phyloP scores from a whole-genome alignment of 108 stramenopile genomes.

The Mediolabrus comicus region DNA sequence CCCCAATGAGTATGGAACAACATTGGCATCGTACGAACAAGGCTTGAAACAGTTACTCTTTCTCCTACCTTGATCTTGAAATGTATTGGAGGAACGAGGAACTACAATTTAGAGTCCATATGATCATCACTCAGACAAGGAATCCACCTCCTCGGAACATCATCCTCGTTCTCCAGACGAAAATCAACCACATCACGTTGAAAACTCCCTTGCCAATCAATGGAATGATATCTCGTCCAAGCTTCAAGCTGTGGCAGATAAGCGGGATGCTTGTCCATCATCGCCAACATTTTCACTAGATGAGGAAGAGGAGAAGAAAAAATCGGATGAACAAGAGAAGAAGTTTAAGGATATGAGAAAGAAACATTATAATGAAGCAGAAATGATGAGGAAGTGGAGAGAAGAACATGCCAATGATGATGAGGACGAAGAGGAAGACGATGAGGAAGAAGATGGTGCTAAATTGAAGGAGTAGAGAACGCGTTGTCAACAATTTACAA shows the following conservation, averaged over 20 bases:
- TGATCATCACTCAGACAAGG: conserved; percentile 67
- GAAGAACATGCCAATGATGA: conserved; percentile 58
- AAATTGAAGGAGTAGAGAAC: conserved; percentile 13
- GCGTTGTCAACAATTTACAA: too few relatives aligned
- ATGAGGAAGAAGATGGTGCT: conserved; percentile 27
- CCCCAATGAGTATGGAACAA: conserved; percentile 55
- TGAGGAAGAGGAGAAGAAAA: conserved; percentile 50
- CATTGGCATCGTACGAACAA: conserved; percentile 55
- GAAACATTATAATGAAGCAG: conserved; percentile 90
- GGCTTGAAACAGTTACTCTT: too few relatives aligned
- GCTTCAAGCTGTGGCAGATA: conserved; percentile 71
- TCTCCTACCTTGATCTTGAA: conserved; percentile 49
- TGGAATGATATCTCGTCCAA: conserved; percentile 71
- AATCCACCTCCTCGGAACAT: conserved; percentile 49
- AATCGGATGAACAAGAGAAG: conserved; percentile 47
- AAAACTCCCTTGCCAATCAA: conserved; percentile 11
- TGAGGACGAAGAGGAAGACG: conserved; percentile 54
- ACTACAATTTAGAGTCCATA: conserved; percentile 29
- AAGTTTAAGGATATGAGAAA: conserved; percentile 79
- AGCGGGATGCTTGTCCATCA: conserved; percentile 41
- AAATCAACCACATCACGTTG: conserved; percentile 17
- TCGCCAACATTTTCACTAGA: conserved; percentile 31
- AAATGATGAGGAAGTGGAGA: conserved; percentile 69
- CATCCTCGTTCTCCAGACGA: conserved; percentile 56
- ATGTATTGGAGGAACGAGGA: conserved; percentile 17